Evolutionary conservation across 257 asterid species (phyloP), one percentile per base, ranked within the genome.

Genomic region (Solanum ahanhuiri): DNA sequence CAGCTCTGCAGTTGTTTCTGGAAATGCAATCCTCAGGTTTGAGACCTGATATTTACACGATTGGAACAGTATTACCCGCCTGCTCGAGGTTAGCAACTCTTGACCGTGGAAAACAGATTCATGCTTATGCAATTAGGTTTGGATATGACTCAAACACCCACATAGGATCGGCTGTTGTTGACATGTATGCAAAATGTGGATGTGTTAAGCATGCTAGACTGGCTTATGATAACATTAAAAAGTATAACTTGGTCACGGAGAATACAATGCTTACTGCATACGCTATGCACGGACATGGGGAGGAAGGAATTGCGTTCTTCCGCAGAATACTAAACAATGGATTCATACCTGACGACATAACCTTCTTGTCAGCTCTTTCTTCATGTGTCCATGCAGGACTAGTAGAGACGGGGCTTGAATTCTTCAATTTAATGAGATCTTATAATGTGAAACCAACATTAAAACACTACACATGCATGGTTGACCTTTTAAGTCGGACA

Each of bases 151-250:
- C 91, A 12, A 93, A 96, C 86, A 73, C 83, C n/a, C 88, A 91
- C 30, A 85, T 93, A 69, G 90, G 90, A 86, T 96, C 98, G 15
- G 96, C 95, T 28, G 92, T 96, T 0, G 83, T 92, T 37, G 98
- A 96, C 82, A 93, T 96, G 98, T 93, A 94, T 35, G 96, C 94
- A 15, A 94, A 96, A 88, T 94, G 97, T 79, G 98, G 98, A 72
- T 79, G 60, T 87, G 87, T 94, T 87, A 89, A 90, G 81, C 87
- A 90, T 81, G 93, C 97, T 3, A 81, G 83, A 88, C 81, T 70
- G 28, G 95, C 91, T 43, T 87, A 93, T 82, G 43, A 60, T 33
- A 63, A 88, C 90, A 88, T 90, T 6, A 51, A 37, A 81, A 88
- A 45, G 88, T 86, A 83, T 70, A 94, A 89, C 90, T 86, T 94